Conservation (phyloP, 1,139 yeast genomes). For the Scheffersomyces quercinus region DNA sequence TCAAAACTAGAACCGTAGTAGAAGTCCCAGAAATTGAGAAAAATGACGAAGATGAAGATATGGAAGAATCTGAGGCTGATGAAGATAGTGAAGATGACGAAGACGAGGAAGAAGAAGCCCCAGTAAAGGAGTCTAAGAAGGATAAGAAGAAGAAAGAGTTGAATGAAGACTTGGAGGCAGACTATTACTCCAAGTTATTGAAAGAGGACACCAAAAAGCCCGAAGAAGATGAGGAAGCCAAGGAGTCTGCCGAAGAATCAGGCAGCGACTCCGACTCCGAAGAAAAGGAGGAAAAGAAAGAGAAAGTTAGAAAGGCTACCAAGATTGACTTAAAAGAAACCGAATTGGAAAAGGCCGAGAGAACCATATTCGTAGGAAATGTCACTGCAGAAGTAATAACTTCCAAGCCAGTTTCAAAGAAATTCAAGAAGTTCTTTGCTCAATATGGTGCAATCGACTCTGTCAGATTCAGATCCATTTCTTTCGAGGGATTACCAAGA, state of each 20-base stretch:
- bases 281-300: slow-evolving; percentile 7
- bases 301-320: slow-evolving; percentile 28
- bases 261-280: slow-evolving; percentile 20
- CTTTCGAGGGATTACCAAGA: slow-evolving; percentile 87
- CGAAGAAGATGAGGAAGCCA: slow-evolving; percentile 12
- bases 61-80: slow-evolving; percentile 13
- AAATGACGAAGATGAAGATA: slow-evolving; percentile 19
- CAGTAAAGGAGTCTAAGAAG: slow-evolving; percentile 13
- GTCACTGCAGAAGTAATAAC: slow-evolving; percentile 66
- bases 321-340: slow-evolving; percentile 56
- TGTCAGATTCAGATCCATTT: slow-evolving; percentile 87
- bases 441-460: slow-evolving; percentile 65
- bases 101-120: slow-evolving; percentile 15
- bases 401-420: slow-evolving; percentile 59
- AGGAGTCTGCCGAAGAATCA: slow-evolving; percentile 9
- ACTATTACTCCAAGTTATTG: slow-evolving; percentile 44
- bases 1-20: slow-evolving; percentile 26
- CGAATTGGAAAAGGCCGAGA: slow-evolving; percentile 82
- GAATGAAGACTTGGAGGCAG: slow-evolving; percentile 49
- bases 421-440: slow-evolving; percentile 62
- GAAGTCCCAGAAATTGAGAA: slow-evolving; percentile 15
- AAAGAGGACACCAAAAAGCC: slow-evolving; percentile 23
- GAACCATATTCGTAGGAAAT: slow-evolving; percentile 90
- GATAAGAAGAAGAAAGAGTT: slow-evolving; percentile 29
- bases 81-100: slow-evolving; percentile 13